A percentile compares a stretch with the other conserved stretches of the same genome.
phyloP scores from a whole-genome alignment of 2,329 filamentous ascomycete genomes.

The Plectosphaerella sp. region DNA sequence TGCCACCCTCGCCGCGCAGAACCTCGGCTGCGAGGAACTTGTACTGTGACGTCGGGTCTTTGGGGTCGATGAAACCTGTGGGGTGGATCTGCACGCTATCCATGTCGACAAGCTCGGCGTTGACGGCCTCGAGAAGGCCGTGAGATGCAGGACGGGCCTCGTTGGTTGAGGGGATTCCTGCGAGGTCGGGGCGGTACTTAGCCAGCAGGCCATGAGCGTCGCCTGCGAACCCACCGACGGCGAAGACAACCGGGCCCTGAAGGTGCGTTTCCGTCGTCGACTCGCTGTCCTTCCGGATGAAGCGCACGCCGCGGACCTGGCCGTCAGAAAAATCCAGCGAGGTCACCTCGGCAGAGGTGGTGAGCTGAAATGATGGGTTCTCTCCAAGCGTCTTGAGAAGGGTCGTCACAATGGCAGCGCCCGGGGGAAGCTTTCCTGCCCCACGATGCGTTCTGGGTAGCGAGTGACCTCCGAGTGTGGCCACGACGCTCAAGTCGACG shows the following conservation, averaged over 20 bases:
- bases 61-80: slow-evolving; percentile 58
- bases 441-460: slow-evolving; percentile 54
- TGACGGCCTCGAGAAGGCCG: slow-evolving; percentile 28
- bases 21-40: slow-evolving; percentile 63
- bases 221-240: slow-evolving; percentile 58
- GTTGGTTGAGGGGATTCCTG: slow-evolving; percentile 58
- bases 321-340: slow-evolving; percentile 33
- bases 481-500: slow-evolving; percentile 54
- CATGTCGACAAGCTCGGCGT: slow-evolving; percentile 44
- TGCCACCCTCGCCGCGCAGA: slow-evolving; percentile 57
- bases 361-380: slow-evolving; percentile 44
- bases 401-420: slow-evolving; percentile 52
- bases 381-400: slow-evolving; percentile 47
- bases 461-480: slow-evolving; percentile 56
- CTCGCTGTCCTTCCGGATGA: slow-evolving; percentile 25
- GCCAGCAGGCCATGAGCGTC: slow-evolving; percentile 54
- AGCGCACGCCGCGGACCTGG: slow-evolving; percentile 48
- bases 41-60: slow-evolving; percentile 35
- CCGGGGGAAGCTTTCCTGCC: slow-evolving; percentile 49
- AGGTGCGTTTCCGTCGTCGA: slow-evolving; percentile 26
- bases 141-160: slow-evolving; percentile 53
- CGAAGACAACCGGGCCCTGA: slow-evolving; percentile 53
- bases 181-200: slow-evolving; percentile 53
- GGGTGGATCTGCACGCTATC: slow-evolving; percentile 60
- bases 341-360: slow-evolving; percentile 48